These are phyloP conservation scores for Nannochloris sp. DNA, from an alignment of 139 green algal genomes.

Conservation along the genomic window DNA sequence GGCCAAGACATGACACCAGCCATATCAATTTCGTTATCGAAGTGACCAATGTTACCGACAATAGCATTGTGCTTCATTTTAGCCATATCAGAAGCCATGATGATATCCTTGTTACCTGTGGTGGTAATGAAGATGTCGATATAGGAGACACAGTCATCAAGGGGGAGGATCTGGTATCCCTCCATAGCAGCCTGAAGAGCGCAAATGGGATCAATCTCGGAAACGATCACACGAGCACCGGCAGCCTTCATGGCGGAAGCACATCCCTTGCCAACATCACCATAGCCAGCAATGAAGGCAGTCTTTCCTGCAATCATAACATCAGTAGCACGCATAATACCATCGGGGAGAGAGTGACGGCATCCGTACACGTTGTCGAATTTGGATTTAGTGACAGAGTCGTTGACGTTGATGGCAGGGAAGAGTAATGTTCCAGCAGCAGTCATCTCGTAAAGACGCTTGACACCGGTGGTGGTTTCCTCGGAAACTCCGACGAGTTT, in stretches of 20 bases:
- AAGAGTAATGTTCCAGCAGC: constrained; percentile 81
- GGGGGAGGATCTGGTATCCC: constrained; percentile 73
- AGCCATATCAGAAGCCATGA: constrained; percentile 93
- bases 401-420: constrained; percentile 99
- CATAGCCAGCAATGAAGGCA: constrained; percentile 85
- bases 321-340: constrained; percentile 99
- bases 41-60: constrained; percentile 99
- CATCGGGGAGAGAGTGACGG: constrained; percentile 98
- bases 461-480: constrained; percentile 99
- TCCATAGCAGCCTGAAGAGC: constrained; percentile 93
- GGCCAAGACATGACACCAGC: constrained; percentile 74
- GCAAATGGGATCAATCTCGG: constrained; percentile 99
- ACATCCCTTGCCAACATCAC: constrained; percentile 99
- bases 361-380: constrained; percentile 99
- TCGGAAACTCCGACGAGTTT: constrained; percentile 89
- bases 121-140: constrained; percentile 99
- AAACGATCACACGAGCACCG: constrained; percentile 79
- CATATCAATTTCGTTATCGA: constrained; percentile 99
- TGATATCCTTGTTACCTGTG: constrained; percentile 80
- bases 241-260: constrained; percentile 94
- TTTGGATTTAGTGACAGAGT: constrained; percentile 99
- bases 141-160: constrained; percentile 80
- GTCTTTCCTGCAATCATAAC: constrained; percentile 86
- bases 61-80: constrained; percentile 99
- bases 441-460: constrained; percentile 99